Conservation (phyloP, 495 filamentous ascomycete species). For the Neurospora pannonica region DNA sequence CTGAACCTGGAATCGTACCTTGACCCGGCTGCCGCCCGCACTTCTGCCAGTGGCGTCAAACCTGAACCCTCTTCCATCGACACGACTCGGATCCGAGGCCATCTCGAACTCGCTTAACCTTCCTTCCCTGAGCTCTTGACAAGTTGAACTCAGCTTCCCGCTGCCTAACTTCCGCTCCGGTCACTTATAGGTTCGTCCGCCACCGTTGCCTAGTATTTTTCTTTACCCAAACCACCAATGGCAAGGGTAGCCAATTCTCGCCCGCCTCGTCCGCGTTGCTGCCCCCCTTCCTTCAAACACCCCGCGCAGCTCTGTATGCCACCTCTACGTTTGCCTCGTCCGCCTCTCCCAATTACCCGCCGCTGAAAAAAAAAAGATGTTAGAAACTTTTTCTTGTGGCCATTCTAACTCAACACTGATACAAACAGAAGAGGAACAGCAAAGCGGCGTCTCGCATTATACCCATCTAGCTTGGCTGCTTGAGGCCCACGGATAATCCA, state of each 20-base stretch:
- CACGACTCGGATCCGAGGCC: neutral
- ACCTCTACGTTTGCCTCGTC: neutral
- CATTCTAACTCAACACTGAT: neutral
- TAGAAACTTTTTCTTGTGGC: neutral
- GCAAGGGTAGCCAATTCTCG: neutral
- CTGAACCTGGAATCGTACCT: neutral
- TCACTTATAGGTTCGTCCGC: neutral
- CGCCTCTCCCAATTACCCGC: neutral
- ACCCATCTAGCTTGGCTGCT: neutral
- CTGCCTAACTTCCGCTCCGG: neutral
- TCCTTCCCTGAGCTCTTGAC: neutral
- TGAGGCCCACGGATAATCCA: neutral
- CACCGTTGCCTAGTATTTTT: neutral
- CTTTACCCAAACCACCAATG: neutral
- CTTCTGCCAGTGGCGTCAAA: constrained; percentile 7
- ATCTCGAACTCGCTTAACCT: neutral
- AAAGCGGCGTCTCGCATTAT: neutral
- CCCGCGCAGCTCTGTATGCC: neutral
- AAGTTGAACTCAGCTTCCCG: neutral
- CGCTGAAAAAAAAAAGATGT: neutral
- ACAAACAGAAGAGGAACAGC: neutral
- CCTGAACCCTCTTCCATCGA: neutral
- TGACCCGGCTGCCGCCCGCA: neutral
- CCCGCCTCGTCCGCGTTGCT: neutral
- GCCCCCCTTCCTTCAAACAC: neutral